Evolutionary conservation across 2,329 filamentous ascomycete species (phyloP).

Genomic region (Pezicula radicicola): DNA sequence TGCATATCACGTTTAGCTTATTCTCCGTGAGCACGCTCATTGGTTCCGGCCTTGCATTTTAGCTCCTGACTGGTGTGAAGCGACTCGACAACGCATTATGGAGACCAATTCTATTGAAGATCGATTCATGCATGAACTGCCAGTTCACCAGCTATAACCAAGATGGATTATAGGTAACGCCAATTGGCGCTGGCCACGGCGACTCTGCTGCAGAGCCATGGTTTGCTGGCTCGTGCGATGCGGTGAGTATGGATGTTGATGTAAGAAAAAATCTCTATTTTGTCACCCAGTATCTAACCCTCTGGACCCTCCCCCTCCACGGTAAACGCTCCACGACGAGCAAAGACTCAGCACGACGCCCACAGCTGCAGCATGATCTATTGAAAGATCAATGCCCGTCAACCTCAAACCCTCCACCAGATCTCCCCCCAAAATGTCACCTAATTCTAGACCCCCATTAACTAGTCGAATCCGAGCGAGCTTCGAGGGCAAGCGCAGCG

Average conservation of each 20-base stretch:
- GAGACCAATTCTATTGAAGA: neutral
- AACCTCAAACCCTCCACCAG: neutral
- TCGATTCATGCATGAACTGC: conserved; percentile 5
- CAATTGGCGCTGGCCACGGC: neutral
- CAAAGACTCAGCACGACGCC: neutral
- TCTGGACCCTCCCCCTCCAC: neutral
- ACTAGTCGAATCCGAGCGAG: conserved; percentile 25
- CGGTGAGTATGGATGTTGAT: conserved; percentile 2
- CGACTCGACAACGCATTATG: neutral
- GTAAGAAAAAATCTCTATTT: conserved; percentile 2
- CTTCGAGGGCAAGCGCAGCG: conserved; percentile 24
- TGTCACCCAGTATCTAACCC: neutral
- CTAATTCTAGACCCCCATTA: conserved; percentile 26
- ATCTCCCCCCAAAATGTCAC: conserved; percentile 11
- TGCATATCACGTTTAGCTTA: no score
- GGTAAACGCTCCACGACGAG: neutral
- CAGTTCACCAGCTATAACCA: neutral
- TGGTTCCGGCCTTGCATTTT: neutral
- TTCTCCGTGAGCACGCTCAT: neutral
- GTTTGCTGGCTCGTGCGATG: neutral
- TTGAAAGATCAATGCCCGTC: conserved; percentile 1
- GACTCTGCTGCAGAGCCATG: no score
- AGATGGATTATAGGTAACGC: neutral
- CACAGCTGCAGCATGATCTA: neutral
- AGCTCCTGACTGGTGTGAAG: no score